These are phyloP conservation scores for Raphanus raphanistrum DNA, from an alignment of 345 rosid genomes.

Conservation along the genomic window DNA sequence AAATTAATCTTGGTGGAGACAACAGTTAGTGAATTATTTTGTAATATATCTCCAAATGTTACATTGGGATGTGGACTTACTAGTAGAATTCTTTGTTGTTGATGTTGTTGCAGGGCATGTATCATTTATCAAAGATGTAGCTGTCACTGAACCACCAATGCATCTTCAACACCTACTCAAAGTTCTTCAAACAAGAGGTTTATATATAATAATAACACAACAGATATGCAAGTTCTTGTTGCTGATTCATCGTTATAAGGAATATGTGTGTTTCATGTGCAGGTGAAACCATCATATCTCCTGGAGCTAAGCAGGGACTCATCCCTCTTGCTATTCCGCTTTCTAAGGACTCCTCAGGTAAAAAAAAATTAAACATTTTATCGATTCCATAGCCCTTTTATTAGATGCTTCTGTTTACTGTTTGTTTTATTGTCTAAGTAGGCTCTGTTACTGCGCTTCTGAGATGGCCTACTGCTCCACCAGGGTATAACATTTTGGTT, in stretches of 20 bases:
- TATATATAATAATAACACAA: not conserved
- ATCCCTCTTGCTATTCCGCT: slow-evolving; percentile 80
- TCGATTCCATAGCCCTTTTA: slow-evolving; percentile 4
- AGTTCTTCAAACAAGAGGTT: slow-evolving; percentile 82
- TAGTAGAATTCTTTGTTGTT: not conserved
- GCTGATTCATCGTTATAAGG: not conserved
- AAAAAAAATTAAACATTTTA: not conserved
- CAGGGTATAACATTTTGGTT: slow-evolving; percentile 51
- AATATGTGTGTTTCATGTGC: slow-evolving; percentile 5
- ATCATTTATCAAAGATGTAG: slow-evolving; percentile 73
- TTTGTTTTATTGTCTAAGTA: slow-evolving; percentile 25
- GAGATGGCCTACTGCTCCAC: slow-evolving; percentile 94
- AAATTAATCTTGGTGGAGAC: slow-evolving; percentile 2
- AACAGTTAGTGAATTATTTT: not conserved
- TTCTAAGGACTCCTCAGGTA: slow-evolving; percentile 65
- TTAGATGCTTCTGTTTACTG: not conserved
- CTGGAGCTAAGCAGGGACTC: slow-evolving; percentile 69
- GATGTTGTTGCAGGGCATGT: slow-evolving; percentile 53
- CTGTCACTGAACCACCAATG: slow-evolving; percentile 65
- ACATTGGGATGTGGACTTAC: slow-evolving; percentile 3
- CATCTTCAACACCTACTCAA: slow-evolving; percentile 68
- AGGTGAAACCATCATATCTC: slow-evolving; percentile 77
- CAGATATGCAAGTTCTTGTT: not conserved
- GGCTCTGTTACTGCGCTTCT: slow-evolving; percentile 77
- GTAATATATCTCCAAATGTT: not conserved